Evolutionary conservation across 2,329 filamentous ascomycete species (phyloP).

Genomic region (Fusarium azukiicola): DNA sequence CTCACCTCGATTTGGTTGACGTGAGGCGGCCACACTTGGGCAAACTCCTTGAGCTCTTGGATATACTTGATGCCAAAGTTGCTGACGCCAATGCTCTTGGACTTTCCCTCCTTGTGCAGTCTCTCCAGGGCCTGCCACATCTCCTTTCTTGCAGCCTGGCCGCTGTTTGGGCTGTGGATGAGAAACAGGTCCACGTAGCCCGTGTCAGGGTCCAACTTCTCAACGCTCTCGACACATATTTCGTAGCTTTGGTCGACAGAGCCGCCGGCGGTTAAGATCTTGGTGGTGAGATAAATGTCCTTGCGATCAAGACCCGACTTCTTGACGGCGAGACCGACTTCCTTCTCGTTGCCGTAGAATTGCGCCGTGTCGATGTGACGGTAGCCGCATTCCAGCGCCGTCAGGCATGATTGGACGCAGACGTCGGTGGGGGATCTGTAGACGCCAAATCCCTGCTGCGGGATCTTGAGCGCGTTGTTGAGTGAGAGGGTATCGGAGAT

Average conservation of each 20-base stretch:
- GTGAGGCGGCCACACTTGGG: constrained; percentile 82
- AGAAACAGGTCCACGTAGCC: constrained; percentile 86
- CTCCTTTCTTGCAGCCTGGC: constrained; percentile 75
- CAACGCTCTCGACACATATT: constrained; percentile 79
- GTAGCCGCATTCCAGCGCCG: constrained; percentile 75
- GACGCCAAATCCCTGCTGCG: constrained; percentile 85
- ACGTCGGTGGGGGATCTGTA: constrained; percentile 77
- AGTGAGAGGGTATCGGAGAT: constrained; percentile 49
- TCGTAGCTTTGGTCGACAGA: constrained; percentile 80
- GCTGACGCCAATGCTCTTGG: constrained; percentile 84
- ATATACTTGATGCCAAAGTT: constrained; percentile 86
- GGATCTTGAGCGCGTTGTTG: constrained; percentile 67
- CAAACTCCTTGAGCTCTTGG: constrained; percentile 82
- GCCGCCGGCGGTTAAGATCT: constrained; percentile 63
- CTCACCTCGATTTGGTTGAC: constrained; percentile 86
- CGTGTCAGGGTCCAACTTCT: constrained; percentile 74
- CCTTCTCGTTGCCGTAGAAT: constrained; percentile 62
- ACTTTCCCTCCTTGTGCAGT: constrained; percentile 78
- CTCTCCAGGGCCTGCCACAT: constrained; percentile 85
- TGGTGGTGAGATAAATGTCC: constrained; percentile 78
- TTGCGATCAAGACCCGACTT: constrained; percentile 68
- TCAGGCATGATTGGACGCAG: constrained; percentile 78
- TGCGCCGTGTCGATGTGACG: constrained; percentile 76
- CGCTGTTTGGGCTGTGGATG: constrained; percentile 82
- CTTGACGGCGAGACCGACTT: constrained; percentile 71